Evolutionary conservation across 495 filamentous ascomycete genomes (phyloP).

Genomic region (Astrothelium subdiscretum): DNA sequence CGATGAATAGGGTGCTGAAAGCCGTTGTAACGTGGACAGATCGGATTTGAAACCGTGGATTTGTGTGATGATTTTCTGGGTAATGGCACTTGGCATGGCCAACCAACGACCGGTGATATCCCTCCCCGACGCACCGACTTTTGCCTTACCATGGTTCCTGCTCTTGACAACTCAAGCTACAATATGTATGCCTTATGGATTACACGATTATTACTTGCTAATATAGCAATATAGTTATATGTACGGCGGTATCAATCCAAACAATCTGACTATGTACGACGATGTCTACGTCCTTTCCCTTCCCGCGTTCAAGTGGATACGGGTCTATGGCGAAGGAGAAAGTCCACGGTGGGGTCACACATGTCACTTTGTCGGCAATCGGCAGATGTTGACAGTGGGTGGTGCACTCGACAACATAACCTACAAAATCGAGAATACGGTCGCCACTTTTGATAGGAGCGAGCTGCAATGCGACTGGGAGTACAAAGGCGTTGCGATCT

Average conservation of each 20-base stretch:
- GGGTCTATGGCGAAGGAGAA: constrained; percentile 33
- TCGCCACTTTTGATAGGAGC: neutral
- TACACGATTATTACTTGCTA: neutral
- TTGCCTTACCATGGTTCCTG: neutral
- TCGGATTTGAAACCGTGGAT: neutral
- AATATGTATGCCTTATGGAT: neutral
- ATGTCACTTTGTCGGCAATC: constrained; percentile 28
- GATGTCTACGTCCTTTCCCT: constrained; percentile 65
- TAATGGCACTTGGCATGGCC: neutral
- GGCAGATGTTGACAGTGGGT: constrained; percentile 34
- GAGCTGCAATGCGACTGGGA: constrained; percentile 30
- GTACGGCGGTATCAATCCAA: constrained; percentile 39
- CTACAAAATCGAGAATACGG: constrained; percentile 1
- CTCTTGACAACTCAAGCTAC: neutral
- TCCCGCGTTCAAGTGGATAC: constrained; percentile 67
- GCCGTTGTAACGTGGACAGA: neutral
- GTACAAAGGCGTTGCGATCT: constrained; percentile 25
- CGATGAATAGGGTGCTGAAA: neutral
- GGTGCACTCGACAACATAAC: constrained; percentile 18
- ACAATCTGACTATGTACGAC: constrained; percentile 35
- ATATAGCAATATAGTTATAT: constrained; percentile 8
- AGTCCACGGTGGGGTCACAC: constrained; percentile 29
- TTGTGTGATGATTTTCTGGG: neutral
- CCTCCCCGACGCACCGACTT: neutral
- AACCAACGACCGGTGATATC: neutral